These are phyloP conservation scores for Parafenestella ontariensis DNA, from an alignment of 2,329 filamentous ascomycete species.

Conservation along the genomic window DNA sequence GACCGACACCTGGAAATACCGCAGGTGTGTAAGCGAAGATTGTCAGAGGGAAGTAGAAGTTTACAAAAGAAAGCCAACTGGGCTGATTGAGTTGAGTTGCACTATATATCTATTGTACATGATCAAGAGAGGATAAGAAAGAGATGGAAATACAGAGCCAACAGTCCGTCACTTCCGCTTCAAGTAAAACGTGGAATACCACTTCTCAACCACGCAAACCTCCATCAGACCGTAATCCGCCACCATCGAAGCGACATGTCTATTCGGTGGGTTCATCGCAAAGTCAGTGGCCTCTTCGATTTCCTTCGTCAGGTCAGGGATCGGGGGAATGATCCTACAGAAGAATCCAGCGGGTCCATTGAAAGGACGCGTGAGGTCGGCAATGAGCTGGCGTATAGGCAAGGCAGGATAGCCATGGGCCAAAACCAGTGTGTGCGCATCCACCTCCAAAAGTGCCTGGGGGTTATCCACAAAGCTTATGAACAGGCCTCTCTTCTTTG, in stretches of 20 bases:
- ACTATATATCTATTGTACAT: too few species aligned
- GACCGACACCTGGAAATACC: too few species aligned
- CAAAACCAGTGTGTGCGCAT: not conserved
- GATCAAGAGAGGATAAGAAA: not conserved
- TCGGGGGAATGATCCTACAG: not conserved
- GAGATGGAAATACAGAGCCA: not conserved
- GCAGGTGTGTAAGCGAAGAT: too few species aligned
- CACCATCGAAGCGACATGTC: not conserved
- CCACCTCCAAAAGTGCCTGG: not conserved
- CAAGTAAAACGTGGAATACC: not conserved
- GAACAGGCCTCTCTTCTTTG: not conserved
- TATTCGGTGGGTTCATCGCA: not conserved
- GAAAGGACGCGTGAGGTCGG: not conserved
- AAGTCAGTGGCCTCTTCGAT: not conserved
- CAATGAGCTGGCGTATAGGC: not conserved
- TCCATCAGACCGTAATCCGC: not conserved
- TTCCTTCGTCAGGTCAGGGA: not conserved
- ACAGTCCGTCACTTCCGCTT: not conserved
- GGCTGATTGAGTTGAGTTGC: too few species aligned
- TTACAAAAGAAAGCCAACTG: too few species aligned
- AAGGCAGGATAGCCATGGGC: not conserved
- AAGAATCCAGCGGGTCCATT: not conserved
- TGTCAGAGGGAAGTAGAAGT: too few species aligned
- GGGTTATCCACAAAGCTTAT: not conserved
- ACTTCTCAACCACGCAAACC: not conserved